phyloP scores from a whole-genome alignment of 2,329 filamentous ascomycete species.

The Anthostomella pinea region DNA sequence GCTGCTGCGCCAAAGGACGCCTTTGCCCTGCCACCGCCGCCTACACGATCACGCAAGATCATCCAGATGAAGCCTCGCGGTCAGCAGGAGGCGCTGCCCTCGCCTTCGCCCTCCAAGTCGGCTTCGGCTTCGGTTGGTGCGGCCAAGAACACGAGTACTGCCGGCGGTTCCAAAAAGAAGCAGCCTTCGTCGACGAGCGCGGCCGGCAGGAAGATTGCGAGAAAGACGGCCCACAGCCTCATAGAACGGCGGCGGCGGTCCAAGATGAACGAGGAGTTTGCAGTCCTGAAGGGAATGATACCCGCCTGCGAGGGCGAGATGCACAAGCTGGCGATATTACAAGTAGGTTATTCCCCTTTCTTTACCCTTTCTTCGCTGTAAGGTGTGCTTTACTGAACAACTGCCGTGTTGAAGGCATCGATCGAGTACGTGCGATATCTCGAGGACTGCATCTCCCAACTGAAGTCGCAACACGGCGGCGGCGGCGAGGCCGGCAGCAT shows the following conservation, averaged over 20 bases:
- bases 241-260: conserved; percentile 87
- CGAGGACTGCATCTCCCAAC: conserved; percentile 78
- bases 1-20: conserved; percentile 53
- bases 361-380: neutral
- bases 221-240: conserved; percentile 93
- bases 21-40: conserved; percentile 86
- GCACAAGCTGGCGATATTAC: conserved; percentile 94
- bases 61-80: conserved; percentile 88
- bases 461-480: conserved; percentile 60
- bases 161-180: conserved; percentile 64
- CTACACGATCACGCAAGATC: conserved; percentile 89
- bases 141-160: conserved; percentile 17
- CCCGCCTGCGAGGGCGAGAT: conserved; percentile 95
- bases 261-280: conserved; percentile 99
- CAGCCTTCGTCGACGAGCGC: conserved; percentile 72
- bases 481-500: conserved; percentile 29
- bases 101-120: conserved; percentile 16
- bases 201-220: conserved; percentile 88
- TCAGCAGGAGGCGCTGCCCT: conserved; percentile 38
- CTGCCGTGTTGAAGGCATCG: too few species aligned
- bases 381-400: too few species aligned
- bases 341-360: conserved; percentile 53
- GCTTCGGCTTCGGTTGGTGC: conserved; percentile 16
- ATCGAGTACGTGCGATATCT: conserved; percentile 96
- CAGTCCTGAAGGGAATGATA: conserved; percentile 89